These are phyloP conservation scores for Globisporangium orthogonon DNA, from an alignment of 352 stramenopile species.

Conservation along the genomic window DNA sequence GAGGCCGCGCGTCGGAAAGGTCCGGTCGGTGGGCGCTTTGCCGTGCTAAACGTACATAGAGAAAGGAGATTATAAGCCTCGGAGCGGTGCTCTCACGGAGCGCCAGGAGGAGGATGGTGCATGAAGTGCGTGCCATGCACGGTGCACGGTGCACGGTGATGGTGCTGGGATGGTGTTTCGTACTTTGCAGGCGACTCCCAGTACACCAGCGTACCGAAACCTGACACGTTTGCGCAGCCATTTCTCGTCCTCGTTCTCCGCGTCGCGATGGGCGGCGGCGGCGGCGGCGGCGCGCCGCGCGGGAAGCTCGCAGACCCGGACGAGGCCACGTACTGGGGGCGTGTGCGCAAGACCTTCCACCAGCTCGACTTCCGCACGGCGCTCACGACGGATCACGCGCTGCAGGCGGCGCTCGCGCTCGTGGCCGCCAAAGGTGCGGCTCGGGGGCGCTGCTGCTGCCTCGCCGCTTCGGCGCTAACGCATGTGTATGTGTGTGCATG, in stretches of 20 bases:
- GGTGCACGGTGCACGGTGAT: no score
- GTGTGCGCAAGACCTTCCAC: conserved; percentile 75
- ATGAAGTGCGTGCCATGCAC: no score
- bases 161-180: no score
- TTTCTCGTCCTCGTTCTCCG: background rate
- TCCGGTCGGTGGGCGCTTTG: background rate
- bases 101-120: no score
- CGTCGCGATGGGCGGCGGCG: conserved; percentile 15
- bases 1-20: background rate
- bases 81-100: no score
- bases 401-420: conserved; percentile 37
- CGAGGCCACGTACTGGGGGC: conserved; percentile 69
- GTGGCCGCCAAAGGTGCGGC: conserved; percentile 27
- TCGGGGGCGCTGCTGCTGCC: background rate
- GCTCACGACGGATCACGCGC: conserved; percentile 46
- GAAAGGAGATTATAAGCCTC: background rate
- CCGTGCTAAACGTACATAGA: conserved; percentile 1
- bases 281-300: conserved; percentile 18
- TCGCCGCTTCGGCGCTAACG: background rate
- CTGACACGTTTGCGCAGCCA: background rate
- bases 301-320: conserved; percentile 69
- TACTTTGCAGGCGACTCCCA: background rate
- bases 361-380: conserved; percentile 79
- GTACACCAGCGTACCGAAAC: background rate
- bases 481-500: background rate